phyloP scores from a whole-genome alignment of 2,329 filamentous ascomycete species.

The Neonectria punicea region DNA sequence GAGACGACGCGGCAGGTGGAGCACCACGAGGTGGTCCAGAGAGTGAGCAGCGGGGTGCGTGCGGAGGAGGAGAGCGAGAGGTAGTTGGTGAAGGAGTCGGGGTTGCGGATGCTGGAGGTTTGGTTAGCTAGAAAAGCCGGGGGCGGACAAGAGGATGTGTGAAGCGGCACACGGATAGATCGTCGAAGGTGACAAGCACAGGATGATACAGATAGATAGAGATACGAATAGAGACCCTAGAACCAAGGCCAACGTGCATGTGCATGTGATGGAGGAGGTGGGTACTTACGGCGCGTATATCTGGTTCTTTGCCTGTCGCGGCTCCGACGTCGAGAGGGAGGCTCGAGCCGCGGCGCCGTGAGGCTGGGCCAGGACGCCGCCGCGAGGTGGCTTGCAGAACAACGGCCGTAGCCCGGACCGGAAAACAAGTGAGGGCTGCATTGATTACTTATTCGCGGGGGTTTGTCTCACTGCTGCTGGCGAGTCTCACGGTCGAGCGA shows the following conservation, averaged over 20 bases:
- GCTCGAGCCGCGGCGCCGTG: conserved; percentile 19
- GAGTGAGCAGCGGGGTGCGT: conserved; percentile 65
- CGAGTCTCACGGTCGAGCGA: not conserved
- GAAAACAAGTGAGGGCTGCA: conserved; percentile 7
- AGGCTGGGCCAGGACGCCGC: not conserved
- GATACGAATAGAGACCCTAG: not conserved
- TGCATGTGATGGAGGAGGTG: conserved; percentile 5
- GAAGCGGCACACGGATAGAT: not conserved
- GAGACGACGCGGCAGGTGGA: conserved; percentile 61
- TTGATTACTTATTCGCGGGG: not conserved
- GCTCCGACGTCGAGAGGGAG: conserved; percentile 39
- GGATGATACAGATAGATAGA: conserved; percentile 31
- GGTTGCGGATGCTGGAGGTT: conserved; percentile 61
- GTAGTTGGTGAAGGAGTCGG: conserved; percentile 65
- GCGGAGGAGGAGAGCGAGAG: conserved; percentile 65
- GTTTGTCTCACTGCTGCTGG: not conserved
- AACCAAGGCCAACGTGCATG: not conserved
- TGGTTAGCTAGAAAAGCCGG: conserved; percentile 7
- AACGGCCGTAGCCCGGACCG: conserved; percentile 11
- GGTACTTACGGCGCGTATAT: conserved; percentile 49
- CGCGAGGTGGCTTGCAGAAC: conserved; percentile 4
- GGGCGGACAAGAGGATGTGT: not conserved
- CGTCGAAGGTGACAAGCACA: conserved; percentile 24
- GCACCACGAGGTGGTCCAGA: conserved; percentile 71
- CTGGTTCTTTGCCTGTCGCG: conserved; percentile 46